Base-by-base conservation (phyloP, 164 flowering plant species). In the Nymphaea thermarum region DNA sequence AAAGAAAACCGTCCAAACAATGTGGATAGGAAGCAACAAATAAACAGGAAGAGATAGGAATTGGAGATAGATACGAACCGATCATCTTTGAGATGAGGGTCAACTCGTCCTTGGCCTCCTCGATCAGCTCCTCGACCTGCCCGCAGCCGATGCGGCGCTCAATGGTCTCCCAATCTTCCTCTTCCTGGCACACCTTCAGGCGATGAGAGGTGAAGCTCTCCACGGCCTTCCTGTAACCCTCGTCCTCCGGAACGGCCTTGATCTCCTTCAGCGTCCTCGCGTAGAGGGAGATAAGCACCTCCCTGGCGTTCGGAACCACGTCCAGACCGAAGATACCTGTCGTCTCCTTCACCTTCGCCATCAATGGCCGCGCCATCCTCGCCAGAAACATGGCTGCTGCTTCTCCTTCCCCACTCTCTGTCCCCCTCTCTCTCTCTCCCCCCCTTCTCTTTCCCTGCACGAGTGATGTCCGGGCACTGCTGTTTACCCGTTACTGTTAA, bases 101-200 rank as follows among this genome's bases (percentile, higher is more conserved):
- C 80, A 94, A 92, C 79, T 94, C 99, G 70, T 94, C 98, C 64
- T 77, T 78, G 5, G 99, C 99, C 71, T 91, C 98, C 74, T 91
- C 96, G 63, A 94, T 88, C 68, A 94, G 86, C 81, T 94, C 99
- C 74, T 94, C 99, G 71, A 91, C 96, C 83, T 94, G 98, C n/a
- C 98, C 98, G 57, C 96, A 90, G 3, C 89, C 90, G 18, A 94
- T 72, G 3, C 80, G 81, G 75, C 83, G 84, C 87, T 94, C 96
- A 77, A 94, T 94, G 71, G 43, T 60, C 73, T 90, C 99, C 99
- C 98, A 94, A 67, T 94, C 98, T 16, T 82, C 77, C 64, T 91
- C 98, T 76, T 94, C 96, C 69, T 82, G 73, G 74, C 99, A 94
- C 1, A 87, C 91, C 76, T 82, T 77, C 44, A 94, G 81, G 1